phyloP scores from a whole-genome alignment of 2,329 filamentous ascomycete species.

The Achaetomium macrosporum region DNA sequence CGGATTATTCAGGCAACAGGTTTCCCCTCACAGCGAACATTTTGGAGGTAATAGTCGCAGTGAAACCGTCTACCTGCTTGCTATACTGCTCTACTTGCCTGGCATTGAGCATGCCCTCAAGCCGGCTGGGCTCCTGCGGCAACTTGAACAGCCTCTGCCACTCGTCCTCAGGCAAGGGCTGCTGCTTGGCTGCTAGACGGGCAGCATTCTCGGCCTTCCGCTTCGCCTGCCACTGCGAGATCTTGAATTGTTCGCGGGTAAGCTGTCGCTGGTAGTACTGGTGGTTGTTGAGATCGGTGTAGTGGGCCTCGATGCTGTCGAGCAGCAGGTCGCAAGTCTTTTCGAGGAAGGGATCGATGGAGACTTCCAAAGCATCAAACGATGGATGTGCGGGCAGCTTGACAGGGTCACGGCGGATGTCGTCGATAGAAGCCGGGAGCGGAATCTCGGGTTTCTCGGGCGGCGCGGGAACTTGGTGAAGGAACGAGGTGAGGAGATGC shows the following conservation, averaged over 20 bases:
- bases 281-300: slow-evolving; percentile 99
- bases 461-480: slow-evolving; percentile 79
- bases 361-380: slow-evolving; percentile 82
- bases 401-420: slow-evolving; percentile 62
- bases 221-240: slow-evolving; percentile 93
- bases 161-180: slow-evolving; percentile 87
- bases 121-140: slow-evolving; percentile 83
- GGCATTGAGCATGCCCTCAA: slow-evolving; percentile 92
- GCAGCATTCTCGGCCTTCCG: slow-evolving; percentile 92
- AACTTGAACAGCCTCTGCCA: slow-evolving; percentile 99
- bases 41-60: slow-evolving; percentile 84
- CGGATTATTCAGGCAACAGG: slow-evolving; percentile 49
- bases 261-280: slow-evolving; percentile 93
- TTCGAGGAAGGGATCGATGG: slow-evolving; percentile 95
- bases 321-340: slow-evolving; percentile 96
- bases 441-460: slow-evolving; percentile 61
- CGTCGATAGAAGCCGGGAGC: slow-evolving; percentile 72
- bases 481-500: slow-evolving; percentile 88
- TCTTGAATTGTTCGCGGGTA: slow-evolving; percentile 91
- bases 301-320: slow-evolving; percentile 95
- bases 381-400: slow-evolving; percentile 73
- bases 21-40: slow-evolving; percentile 91
- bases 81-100: slow-evolving; percentile 97
- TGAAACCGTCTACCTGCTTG: slow-evolving; percentile 93
- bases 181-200: slow-evolving; percentile 78